A percentile compares a stretch with the other conserved stretches of the same genome.
These are phyloP conservation scores for Nicotiana knightiana DNA, from an alignment of 257 asterid species.

Conservation along the genomic window DNA sequence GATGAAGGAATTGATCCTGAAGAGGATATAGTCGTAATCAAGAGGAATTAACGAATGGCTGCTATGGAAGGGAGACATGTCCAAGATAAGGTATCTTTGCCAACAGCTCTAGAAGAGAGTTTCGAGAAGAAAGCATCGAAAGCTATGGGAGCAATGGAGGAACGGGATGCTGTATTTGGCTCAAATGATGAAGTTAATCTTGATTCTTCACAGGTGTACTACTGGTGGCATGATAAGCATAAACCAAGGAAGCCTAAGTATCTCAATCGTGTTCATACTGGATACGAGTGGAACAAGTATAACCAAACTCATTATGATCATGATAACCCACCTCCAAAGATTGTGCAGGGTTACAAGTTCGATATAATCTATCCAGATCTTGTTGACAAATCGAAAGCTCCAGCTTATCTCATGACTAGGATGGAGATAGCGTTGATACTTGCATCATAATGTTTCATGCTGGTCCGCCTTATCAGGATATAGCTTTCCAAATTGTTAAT, in stretches of 20 bases:
- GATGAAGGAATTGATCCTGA: conserved; percentile 94
- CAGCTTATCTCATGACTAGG: conserved; percentile 65
- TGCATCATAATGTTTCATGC: conserved; percentile 77
- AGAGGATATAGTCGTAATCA: conserved; percentile 76
- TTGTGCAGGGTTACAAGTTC: too few species aligned
- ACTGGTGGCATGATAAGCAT: conserved; percentile 87
- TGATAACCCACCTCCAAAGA: conserved; percentile 79
- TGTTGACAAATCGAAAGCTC: conserved; percentile 68
- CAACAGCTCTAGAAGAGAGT: conserved; percentile 44
- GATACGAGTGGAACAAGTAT: conserved; percentile 72
- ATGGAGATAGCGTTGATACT: conserved; percentile 70
- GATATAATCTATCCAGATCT: conserved; percentile 80
- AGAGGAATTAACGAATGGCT: conserved; percentile 64
- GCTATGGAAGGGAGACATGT: conserved; percentile 71
- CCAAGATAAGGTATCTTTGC: conserved; percentile 62
- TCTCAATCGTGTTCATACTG: conserved; percentile 83
- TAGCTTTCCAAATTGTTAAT: conserved; percentile 69
- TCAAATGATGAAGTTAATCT: conserved; percentile 74
- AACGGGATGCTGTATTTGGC: conserved; percentile 92
- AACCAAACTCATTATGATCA: conserved; percentile 48
- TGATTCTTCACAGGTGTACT: conserved; percentile 59
- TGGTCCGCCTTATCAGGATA: conserved; percentile 87
- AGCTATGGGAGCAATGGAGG: conserved; percentile 90
- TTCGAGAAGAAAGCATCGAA: conserved; percentile 72
- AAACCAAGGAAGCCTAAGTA: conserved; percentile 84